A percentile compares a stretch with the other conserved stretches of the same genome.
phyloP scores from a whole-genome alignment of 2,329 filamentous ascomycete genomes.

The Ceratocystis lukuohia region DNA sequence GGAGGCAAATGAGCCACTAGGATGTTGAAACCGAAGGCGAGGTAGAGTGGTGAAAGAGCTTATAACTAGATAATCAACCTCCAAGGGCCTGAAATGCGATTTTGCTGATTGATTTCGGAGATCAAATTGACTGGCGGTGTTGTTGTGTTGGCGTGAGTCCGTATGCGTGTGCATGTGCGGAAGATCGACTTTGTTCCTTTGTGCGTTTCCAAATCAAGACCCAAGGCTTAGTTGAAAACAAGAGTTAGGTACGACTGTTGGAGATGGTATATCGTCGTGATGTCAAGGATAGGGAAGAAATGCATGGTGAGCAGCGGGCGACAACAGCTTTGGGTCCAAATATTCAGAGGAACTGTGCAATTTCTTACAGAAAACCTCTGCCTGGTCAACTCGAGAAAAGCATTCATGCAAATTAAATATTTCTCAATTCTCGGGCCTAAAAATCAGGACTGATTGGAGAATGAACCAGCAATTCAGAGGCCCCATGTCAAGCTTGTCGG shows the following conservation, averaged over 20 bases:
- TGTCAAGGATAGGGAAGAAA: slow-evolving; percentile 3
- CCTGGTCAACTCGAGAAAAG: background rate
- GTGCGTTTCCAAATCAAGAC: background rate
- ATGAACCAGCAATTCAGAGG: slow-evolving; percentile 9
- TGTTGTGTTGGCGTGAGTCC: background rate
- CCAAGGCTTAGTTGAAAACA: background rate
- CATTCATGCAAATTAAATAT: slow-evolving; percentile 6
- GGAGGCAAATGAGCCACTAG: slow-evolving; percentile 1
- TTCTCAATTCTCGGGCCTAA: background rate
- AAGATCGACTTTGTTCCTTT: background rate
- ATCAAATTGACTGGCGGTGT: background rate
- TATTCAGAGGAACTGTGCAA: slow-evolving; percentile 5
- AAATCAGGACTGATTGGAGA: slow-evolving; percentile 2
- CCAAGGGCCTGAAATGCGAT: background rate
- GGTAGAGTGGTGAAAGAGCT: background rate
- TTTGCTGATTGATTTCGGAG: background rate
- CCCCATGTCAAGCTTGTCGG: slow-evolving; percentile 14
- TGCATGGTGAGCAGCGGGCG: background rate
- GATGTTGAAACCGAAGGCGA: background rate
- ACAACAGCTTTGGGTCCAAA: background rate
- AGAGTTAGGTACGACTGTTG: background rate
- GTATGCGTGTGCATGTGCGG: background rate
- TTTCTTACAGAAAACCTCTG: slow-evolving; percentile 4
- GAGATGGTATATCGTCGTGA: background rate
- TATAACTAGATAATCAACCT: background rate